Percentiles rank a stretch among this genome's conserved stretches.
These are phyloP conservation scores for Trichopus zeylanicus DNA, from an alignment of 116 monocot genomes.

Conservation along the genomic window DNA sequence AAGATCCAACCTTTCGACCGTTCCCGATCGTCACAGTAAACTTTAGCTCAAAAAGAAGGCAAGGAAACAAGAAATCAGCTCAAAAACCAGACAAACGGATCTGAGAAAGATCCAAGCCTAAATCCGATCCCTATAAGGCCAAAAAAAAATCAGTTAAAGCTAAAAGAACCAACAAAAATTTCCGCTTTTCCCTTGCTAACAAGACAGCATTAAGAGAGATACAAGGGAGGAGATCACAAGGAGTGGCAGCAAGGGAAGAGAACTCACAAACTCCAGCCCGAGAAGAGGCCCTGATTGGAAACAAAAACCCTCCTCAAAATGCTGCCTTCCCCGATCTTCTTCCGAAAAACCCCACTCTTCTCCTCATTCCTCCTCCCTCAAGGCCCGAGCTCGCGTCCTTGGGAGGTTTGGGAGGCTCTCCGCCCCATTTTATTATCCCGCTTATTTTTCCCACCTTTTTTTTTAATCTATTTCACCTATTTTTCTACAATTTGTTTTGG, in stretches of 20 bases:
- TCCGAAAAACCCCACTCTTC: slow-evolving; percentile 1
- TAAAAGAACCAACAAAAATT: background rate
- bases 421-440: background rate
- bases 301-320: background rate
- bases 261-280: background rate
- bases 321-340: background rate
- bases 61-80: background rate
- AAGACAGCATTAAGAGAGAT: background rate
- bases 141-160: too few species aligned
- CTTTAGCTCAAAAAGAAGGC: background rate
- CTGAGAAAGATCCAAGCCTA: background rate
- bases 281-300: background rate
- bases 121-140: background rate
- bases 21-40: too few species aligned
- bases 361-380: background rate
- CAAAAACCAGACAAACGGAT: background rate
- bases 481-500: background rate
- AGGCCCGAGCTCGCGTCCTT: background rate
- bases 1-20: background rate
- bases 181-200: background rate
- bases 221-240: background rate
- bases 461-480: background rate
- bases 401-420: background rate
- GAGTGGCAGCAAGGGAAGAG: background rate
- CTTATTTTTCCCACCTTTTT: background rate